Conservation (phyloP, 495 filamentous ascomycete genomes). For the Annulohypoxylon bovei region DNA sequence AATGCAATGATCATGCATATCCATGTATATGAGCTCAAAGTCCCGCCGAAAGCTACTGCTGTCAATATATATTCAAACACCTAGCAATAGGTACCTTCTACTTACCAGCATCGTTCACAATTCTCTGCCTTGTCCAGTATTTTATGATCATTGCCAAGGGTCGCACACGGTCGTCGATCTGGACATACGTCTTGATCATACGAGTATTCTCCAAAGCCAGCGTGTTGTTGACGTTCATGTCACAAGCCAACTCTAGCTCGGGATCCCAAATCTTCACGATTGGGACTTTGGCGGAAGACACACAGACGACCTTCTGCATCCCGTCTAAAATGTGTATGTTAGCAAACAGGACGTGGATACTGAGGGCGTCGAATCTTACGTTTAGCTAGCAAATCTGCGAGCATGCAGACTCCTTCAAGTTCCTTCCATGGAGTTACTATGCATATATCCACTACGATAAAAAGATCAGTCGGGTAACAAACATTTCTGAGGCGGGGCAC, state of each 20-base stretch:
- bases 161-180: conserved; percentile 89
- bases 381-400: conserved; percentile 83
- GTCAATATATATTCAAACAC: conserved; percentile 21
- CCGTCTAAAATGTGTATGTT: conserved; percentile 69
- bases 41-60: conserved; percentile 82
- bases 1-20: conserved; percentile 99
- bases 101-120: conserved; percentile 95
- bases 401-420: conserved; percentile 84
- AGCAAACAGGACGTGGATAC: conserved; percentile 44
- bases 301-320: conserved; percentile 94
- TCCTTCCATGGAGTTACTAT: conserved; percentile 88
- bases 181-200: conserved; percentile 97
- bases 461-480: conserved; percentile 37
- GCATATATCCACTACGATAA: conserved; percentile 85
- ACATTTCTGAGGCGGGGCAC: conserved; percentile 25
- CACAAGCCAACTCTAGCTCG: conserved; percentile 87
- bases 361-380: conserved; percentile 61
- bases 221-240: conserved; percentile 99
- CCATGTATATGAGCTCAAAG: conserved; percentile 99
- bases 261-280: conserved; percentile 99
- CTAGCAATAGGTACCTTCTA: conserved; percentile 14
- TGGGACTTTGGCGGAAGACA: conserved; percentile 92
- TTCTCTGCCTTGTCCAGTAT: conserved; percentile 91
- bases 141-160: conserved; percentile 96
- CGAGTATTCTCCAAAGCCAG: conserved; percentile 93